Percentiles rank a stretch among this genome's conserved stretches.
phyloP scores from a whole-genome alignment of 768 basidiomycete genomes.

The Saitozyma podzolica region DNA sequence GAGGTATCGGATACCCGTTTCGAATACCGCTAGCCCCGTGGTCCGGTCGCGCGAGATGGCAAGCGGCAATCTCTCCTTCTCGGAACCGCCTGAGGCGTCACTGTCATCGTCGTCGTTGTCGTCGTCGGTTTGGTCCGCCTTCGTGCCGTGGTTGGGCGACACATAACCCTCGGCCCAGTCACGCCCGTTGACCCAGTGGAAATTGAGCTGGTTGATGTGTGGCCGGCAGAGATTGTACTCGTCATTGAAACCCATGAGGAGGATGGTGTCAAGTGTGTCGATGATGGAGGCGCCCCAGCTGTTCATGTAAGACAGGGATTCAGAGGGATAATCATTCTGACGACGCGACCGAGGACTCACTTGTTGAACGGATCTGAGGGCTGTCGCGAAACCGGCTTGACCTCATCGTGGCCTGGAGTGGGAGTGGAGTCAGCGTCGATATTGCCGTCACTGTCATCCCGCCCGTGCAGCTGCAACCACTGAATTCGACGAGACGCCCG shows the following conservation, averaged over 20 bases:
- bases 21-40: slow-evolving; percentile 50
- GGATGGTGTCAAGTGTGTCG: slow-evolving; percentile 49
- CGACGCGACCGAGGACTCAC: slow-evolving; percentile 16
- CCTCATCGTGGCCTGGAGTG: slow-evolving; percentile 47
- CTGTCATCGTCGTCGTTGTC: slow-evolving; percentile 3
- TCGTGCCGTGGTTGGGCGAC: slow-evolving; percentile 6
- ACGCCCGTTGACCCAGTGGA: slow-evolving; percentile 43
- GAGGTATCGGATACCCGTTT: slow-evolving; percentile 56
- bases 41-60: slow-evolving; percentile 17
- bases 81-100: background rate
- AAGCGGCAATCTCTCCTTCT: background rate
- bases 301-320: background rate
- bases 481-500: background rate
- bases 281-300: slow-evolving; percentile 52
- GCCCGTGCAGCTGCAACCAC: slow-evolving; percentile 1
- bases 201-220: slow-evolving; percentile 48
- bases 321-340: background rate
- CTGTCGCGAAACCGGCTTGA: slow-evolving; percentile 38
- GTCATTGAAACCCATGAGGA: slow-evolving; percentile 47
- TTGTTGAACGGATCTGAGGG: slow-evolving; percentile 49
- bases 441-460: too few relatives aligned
- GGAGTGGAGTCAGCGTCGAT: background rate
- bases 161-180: slow-evolving; percentile 43
- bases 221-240: slow-evolving; percentile 51
- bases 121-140: slow-evolving; percentile 8